phyloP scores from a whole-genome alignment of 495 filamentous ascomycete species.

The Viridothelium virens region DNA sequence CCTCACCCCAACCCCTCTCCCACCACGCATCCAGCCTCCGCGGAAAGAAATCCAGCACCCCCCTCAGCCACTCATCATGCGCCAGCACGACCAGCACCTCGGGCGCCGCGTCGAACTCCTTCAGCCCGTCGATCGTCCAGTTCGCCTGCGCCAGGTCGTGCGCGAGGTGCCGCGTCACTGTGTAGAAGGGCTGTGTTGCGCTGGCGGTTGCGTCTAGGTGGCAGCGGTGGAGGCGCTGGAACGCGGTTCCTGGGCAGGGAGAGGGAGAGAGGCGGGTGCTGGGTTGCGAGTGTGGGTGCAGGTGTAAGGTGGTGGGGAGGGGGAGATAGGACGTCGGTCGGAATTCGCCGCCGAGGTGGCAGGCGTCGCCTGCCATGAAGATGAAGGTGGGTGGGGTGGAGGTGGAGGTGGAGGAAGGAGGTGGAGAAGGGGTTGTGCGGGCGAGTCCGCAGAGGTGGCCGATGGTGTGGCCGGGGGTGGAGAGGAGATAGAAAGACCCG shows the following conservation, averaged over 20 bases:
- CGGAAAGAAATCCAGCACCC: conserved; percentile 47
- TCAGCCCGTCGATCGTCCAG: conserved; percentile 25
- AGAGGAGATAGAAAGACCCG: conserved; percentile 52
- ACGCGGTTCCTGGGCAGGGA: conserved; percentile 38
- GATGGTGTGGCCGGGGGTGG: conserved; percentile 49
- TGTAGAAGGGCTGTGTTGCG: conserved; percentile 35
- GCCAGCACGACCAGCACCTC: conserved; percentile 46
- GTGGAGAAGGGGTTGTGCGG: conserved; percentile 36
- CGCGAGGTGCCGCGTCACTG: conserved; percentile 21
- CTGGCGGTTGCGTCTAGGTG: conserved; percentile 6
- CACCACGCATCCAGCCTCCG: conserved; percentile 44
- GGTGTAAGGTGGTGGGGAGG: conserved; percentile 32
- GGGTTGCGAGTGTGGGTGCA: conserved; percentile 31
- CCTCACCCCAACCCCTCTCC: conserved; percentile 43
- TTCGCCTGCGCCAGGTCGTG: conserved; percentile 23
- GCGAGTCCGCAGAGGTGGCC: conserved; percentile 54
- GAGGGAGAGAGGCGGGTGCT: conserved; percentile 10
- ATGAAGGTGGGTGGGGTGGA: conserved; percentile 41
- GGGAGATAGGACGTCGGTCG: conserved; percentile 46
- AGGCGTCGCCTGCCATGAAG: conserved; percentile 50
- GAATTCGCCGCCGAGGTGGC: conserved; percentile 48
- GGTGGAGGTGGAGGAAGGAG: conserved; percentile 14
- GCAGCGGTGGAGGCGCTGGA: conserved; percentile 33
- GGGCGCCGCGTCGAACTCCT: conserved; percentile 42
- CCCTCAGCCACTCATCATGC: conserved; percentile 46